These are phyloP conservation scores for Prunus salicina DNA, from an alignment of 306 rosid species.

Conservation along the genomic window DNA sequence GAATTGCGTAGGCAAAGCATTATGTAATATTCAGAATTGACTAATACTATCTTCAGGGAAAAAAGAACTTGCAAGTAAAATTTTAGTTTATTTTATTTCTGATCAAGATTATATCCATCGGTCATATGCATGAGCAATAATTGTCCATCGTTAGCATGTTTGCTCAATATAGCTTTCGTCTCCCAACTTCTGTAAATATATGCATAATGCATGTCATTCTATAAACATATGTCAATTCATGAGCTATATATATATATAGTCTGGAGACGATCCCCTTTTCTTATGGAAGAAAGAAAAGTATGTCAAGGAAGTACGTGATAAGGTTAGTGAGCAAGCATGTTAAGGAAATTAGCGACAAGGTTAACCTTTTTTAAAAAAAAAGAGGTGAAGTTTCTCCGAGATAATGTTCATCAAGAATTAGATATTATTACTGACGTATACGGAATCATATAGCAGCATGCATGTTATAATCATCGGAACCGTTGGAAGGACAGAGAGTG, in stretches of 20 bases:
- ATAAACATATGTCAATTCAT: neutral
- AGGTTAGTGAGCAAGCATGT: neutral
- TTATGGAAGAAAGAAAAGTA: neutral
- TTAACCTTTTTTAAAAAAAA: neutral
- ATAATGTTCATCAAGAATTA: neutral
- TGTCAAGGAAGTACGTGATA: neutral
- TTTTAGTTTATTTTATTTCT: neutral
- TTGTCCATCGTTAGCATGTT: neutral
- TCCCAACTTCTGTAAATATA: neutral
- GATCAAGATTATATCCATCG: neutral
- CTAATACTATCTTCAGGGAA: neutral
- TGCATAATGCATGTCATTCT: neutral
- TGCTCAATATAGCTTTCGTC: neutral
- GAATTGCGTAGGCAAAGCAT: neutral
- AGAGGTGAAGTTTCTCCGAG: constrained; percentile 1
- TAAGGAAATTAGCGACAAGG: neutral
- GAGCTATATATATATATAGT: neutral
- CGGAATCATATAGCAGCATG: neutral
- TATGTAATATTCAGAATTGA: neutral
- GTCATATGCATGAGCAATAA: neutral
- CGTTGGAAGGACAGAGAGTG: neutral
- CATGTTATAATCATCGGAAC: neutral
- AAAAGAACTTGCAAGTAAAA: too few species aligned
- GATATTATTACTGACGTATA: neutral
- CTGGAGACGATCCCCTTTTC: neutral